Percentiles rank a stretch among this genome's conserved stretches.
These are phyloP conservation scores for Parafenestella ontariensis DNA, from an alignment of 2,329 filamentous ascomycete genomes.

Conservation along the genomic window DNA sequence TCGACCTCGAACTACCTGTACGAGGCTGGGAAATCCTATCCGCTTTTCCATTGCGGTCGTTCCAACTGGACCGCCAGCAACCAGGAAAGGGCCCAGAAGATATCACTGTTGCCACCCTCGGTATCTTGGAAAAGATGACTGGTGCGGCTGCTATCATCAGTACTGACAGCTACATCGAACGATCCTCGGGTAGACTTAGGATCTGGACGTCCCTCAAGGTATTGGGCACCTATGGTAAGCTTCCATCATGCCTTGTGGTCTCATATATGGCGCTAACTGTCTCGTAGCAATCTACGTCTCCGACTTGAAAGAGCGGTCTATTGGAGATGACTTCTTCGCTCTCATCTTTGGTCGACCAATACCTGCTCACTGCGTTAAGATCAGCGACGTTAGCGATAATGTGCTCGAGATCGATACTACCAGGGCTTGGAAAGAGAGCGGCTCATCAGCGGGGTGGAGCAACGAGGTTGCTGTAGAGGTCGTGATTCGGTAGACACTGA, in stretches of 20 bases:
- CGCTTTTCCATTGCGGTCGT: constrained; percentile 70
- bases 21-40: constrained; percentile 83
- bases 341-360: constrained; percentile 76
- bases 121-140: constrained; percentile 87
- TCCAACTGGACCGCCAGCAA: constrained; percentile 56
- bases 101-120: constrained; percentile 72
- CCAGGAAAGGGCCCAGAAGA: constrained; percentile 41
- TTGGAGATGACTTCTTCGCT: constrained; percentile 73
- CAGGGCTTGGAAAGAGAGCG: constrained; percentile 78
- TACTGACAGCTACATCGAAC: constrained; percentile 64
- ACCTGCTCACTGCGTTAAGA: constrained; percentile 68
- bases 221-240: constrained; percentile 72
- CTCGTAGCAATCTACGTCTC: constrained; percentile 76
- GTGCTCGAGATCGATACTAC: constrained; percentile 81
- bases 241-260: not conserved
- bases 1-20: constrained; percentile 68
- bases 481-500: constrained; percentile 31
- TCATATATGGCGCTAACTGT: constrained; percentile 11
- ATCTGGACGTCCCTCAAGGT: constrained; percentile 79
- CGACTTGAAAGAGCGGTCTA: constrained; percentile 65
- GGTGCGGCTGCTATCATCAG: constrained; percentile 78
- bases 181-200: constrained; percentile 65
- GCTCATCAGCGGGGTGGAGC: constrained; percentile 73
- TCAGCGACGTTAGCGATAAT: constrained; percentile 59
- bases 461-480: constrained; percentile 60